Evolutionary conservation across 257 asterid species (phyloP), one percentile per base, ranked within the genome.

Genomic region (Schizonepeta tenuifolia): DNA sequence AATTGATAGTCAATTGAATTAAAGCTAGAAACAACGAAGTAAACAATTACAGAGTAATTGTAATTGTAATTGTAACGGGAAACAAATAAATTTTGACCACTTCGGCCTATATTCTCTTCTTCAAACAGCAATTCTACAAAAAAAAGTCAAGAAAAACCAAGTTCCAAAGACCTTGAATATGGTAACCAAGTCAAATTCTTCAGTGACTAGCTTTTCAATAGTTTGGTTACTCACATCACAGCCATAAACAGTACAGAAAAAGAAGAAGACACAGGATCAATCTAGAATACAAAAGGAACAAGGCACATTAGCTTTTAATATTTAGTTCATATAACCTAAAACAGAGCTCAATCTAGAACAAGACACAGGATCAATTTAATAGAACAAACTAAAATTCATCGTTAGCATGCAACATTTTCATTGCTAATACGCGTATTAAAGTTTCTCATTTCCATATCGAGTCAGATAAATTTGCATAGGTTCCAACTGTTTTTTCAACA

Each of bases 241-340:
- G 1, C 49, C 50, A 64, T 21, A 58, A 69, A 4, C 56, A 40
- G 51, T 41, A 33, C 24, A 66, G 67, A 44, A 20, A 28, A 74
- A 8, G 14, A 64, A 43, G 49, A 67, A 14, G 13, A 58, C 26
- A n/a, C n/a, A n/a, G n/a, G n/a, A n/a, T n/a, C n/a, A n/a, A n/a
- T n/a, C n/a, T n/a, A n/a, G n/a, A n/a, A n/a, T n/a, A n/a, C n/a
- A 31, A 31, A 5, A 4, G 36, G 36, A 31, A 31, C 36, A 31
- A 5, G 36, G 5, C 7, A 1, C 7, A 4, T 6, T 31, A 31
- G 36, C 36, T 4, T 31, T 31, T 31, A 1, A 31, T 5, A 31
- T 31, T 5, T 31, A 31, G 36, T 31, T 31, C 36, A 31, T 4
- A 31, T 31, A 5, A 31, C 5, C 36, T 31, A 31, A 31, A 31